These are phyloP conservation scores for Cicer bijugum DNA, from an alignment of 306 rosid species.

Conservation along the genomic window DNA sequence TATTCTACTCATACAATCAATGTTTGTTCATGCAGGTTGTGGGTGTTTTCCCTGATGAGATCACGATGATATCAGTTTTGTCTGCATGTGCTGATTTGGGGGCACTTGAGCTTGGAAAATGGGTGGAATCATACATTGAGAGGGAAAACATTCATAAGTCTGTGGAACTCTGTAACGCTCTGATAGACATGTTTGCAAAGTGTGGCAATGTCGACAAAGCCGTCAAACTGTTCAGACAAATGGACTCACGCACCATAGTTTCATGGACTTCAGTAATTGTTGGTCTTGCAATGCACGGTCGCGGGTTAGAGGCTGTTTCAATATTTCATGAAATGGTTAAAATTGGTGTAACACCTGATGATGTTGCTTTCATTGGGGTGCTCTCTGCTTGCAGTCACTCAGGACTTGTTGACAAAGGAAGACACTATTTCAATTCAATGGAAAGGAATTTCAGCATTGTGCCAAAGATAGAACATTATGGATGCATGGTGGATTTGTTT, in stretches of 20 bases:
- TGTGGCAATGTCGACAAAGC: constrained; percentile 87
- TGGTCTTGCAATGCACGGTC: constrained; percentile 92
- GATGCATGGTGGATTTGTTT: constrained; percentile 87
- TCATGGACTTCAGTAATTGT: constrained; percentile 90
- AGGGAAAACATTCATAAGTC: constrained; percentile 58
- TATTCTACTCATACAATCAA: background rate
- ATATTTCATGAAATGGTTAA: constrained; percentile 77
- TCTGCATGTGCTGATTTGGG: constrained; percentile 86
- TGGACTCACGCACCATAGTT: constrained; percentile 68
- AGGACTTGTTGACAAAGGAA: constrained; percentile 71
- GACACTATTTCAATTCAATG: constrained; percentile 66
- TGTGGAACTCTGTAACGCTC: constrained; percentile 78
- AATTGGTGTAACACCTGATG: constrained; percentile 68
- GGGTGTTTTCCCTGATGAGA: constrained; percentile 76
- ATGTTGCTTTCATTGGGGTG: constrained; percentile 78
- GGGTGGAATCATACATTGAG: constrained; percentile 79
- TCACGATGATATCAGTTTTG: constrained; percentile 78
- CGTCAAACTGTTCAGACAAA: constrained; percentile 59
- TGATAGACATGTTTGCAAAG: constrained; percentile 91
- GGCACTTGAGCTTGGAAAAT: constrained; percentile 90
- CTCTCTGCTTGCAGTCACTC: constrained; percentile 95
- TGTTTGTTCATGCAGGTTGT: constrained; percentile 58
- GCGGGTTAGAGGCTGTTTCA: constrained; percentile 69
- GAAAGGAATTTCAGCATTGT: constrained; percentile 50
- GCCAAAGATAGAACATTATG: constrained; percentile 89